These are phyloP conservation scores for Globisporangium abappressorium DNA, from an alignment of 352 stramenopile species.

Conservation along the genomic window DNA sequence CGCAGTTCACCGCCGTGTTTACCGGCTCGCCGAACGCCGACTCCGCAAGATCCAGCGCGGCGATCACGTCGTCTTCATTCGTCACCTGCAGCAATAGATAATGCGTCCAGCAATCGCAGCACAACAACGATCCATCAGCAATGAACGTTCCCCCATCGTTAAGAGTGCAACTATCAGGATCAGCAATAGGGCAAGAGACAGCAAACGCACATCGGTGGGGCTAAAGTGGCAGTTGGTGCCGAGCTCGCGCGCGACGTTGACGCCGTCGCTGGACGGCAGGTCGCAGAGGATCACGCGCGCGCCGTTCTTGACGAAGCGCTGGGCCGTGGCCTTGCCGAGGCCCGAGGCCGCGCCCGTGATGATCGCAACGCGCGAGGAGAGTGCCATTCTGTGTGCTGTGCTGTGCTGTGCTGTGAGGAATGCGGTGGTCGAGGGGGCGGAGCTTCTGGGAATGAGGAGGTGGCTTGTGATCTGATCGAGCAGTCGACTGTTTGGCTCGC, in stretches of 20 bases:
- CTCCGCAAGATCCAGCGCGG: constrained; percentile 90
- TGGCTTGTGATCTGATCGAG: not conserved
- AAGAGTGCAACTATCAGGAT: not conserved
- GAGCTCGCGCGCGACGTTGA: constrained; percentile 72
- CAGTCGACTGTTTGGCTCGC: not conserved
- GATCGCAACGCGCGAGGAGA: constrained; percentile 77
- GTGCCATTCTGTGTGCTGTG: constrained; percentile 32
- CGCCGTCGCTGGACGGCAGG: constrained; percentile 78
- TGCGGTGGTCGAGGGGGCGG: not conserved
- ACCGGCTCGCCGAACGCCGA: constrained; percentile 90
- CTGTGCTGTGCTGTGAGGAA: not conserved
- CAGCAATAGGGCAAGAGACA: not conserved
- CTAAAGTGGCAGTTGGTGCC: constrained; percentile 80
- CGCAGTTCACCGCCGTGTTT: constrained; percentile 95
- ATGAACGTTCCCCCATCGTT: not conserved
- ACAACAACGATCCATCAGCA: not conserved
- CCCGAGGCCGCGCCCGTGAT: constrained; percentile 93
- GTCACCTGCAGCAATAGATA: constrained; percentile 69
- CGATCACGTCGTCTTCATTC: constrained; percentile 85
- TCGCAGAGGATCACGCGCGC: constrained; percentile 92
- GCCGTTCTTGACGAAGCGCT: constrained; percentile 86
- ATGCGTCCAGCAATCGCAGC: not conserved
- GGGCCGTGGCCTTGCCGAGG: constrained; percentile 91
- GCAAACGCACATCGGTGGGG: constrained; percentile 59
- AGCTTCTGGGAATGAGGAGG: not conserved